Base-by-base conservation (phyloP, 345 rosid genomes). In the Jatropha curcas region DNA sequence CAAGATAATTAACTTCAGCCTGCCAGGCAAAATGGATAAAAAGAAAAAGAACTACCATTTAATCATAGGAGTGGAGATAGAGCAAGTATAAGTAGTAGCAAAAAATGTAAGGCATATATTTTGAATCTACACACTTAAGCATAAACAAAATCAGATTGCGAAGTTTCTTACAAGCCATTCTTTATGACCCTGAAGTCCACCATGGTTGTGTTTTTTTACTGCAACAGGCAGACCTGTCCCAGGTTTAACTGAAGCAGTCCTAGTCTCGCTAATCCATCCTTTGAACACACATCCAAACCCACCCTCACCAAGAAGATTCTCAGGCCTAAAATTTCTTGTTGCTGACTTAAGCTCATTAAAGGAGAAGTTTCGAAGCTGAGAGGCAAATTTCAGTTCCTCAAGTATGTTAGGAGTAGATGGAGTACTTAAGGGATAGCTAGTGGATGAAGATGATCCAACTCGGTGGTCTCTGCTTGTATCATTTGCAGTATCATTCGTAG, bases 141-240 rank as follows among this genome's bases (percentile, higher is more conserved):
- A n/a, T 35, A 20, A 24, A 39, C 50, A 46, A 53, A 13, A 59
- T 8, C 27, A 71, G 39, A 58, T n/a, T n/a, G 52, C 19, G 28
- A 56, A 34, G 17, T 74, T 28, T 65, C 85, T 73, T 84, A 93
- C 98, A 82, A 91, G 89, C 98, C 98, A 93, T 79, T 93, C 98
- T 85, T 90, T 90, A 70, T 93, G 98, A 82, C 98, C 98, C 86
- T 93, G 98, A 75, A 93, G 90, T 74, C 98, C 98, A 78, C 92
- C 97, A 45, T 86, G 89, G 70, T 93, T 93, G n/a, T 91, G 85
- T 45, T 94, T 93, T 79, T 93, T 93, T 45, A 92, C 92, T 0
- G 98, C 98, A 75, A 93, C 98, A 3, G 98, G 88, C 41, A 93
- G 87, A 31, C 98, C 98, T 0, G 90, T 86, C 31, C 97, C 98